Conservation (phyloP, 2,329 filamentous ascomycete species). For the Blumeriella jaapii region DNA sequence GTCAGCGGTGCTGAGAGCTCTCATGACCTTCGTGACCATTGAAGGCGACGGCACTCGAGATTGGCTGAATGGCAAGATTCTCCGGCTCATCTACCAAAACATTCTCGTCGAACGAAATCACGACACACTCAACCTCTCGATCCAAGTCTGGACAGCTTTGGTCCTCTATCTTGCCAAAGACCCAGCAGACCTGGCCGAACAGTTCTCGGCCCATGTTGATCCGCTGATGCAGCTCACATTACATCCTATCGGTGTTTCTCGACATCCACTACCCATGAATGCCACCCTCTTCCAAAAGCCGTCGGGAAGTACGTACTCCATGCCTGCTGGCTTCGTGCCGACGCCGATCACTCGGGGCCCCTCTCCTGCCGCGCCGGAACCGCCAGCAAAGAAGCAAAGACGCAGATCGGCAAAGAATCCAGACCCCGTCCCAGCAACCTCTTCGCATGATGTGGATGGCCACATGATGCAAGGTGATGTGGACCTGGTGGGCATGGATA, state of each 20-base stretch:
- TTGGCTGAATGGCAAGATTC: conserved; percentile 83
- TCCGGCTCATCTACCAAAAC: conserved; percentile 89
- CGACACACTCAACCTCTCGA: conserved; percentile 67
- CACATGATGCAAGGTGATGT: conserved; percentile 97
- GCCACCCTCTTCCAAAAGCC: conserved; percentile 81
- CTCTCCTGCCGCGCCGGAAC: conserved; percentile 38
- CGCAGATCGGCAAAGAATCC: conserved; percentile 79
- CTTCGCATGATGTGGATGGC: conserved; percentile 91
- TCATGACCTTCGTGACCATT: conserved; percentile 85
- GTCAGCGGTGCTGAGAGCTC: conserved; percentile 80
- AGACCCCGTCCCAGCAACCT: conserved; percentile 46
- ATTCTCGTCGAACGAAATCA: conserved; percentile 85
- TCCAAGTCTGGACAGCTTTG: conserved; percentile 78
- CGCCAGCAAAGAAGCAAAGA: conserved; percentile 62
- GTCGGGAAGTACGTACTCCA: conserved; percentile 72
- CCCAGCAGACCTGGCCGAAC: conserved; percentile 52
- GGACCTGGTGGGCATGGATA: conserved; percentile 83
- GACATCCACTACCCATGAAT: conserved; percentile 89
- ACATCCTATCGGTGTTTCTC: conserved; percentile 83
- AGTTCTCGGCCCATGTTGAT: conserved; percentile 65
- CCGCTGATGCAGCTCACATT: conserved; percentile 76
- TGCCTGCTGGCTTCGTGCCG: conserved; percentile 34
- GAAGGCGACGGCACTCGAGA: conserved; percentile 68
- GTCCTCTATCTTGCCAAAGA: conserved; percentile 54
- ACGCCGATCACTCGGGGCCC: conserved; percentile 31